Evolutionary conservation across 768 basidiomycete species (phyloP).

Genomic region (Agaricus subrufescens): DNA sequence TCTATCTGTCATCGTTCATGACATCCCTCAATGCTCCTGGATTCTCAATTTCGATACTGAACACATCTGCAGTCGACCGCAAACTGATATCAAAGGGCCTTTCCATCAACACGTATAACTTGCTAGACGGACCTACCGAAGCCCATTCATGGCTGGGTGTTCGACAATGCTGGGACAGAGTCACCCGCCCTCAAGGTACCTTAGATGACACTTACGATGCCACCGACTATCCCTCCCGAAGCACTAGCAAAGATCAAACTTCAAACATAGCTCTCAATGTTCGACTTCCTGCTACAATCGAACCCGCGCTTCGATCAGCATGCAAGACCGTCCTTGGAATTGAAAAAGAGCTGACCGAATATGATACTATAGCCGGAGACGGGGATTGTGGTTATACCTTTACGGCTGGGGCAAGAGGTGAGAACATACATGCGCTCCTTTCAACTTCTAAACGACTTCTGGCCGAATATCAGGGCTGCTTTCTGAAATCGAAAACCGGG

Average conservation of each 20-base stretch:
- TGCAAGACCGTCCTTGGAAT: slow-evolving; percentile 38
- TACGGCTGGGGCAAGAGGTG: slow-evolving; percentile 39
- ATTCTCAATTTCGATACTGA: slow-evolving; percentile 48
- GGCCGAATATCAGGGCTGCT: not conserved
- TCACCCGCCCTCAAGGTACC: not conserved
- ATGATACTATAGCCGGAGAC: slow-evolving; percentile 59
- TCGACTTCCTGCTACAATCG: not conserved
- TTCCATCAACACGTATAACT: slow-evolving; percentile 20
- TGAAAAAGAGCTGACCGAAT: slow-evolving; percentile 49
- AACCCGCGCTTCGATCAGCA: slow-evolving; percentile 28
- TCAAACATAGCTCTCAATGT: not conserved
- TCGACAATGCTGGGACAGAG: slow-evolving; percentile 22
- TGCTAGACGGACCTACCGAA: slow-evolving; percentile 40
- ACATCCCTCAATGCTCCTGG: slow-evolving; percentile 60
- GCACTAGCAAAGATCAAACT: too few species aligned
- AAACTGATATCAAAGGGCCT: not conserved
- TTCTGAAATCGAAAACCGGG: not conserved
- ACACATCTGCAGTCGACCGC: slow-evolving; percentile 30
- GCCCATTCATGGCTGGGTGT: slow-evolving; percentile 37
- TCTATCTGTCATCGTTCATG: slow-evolving; percentile 50
- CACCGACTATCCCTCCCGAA: not conserved
- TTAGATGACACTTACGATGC: not conserved
- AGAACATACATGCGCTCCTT: not conserved
- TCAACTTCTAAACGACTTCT: not conserved
- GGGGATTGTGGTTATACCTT: slow-evolving; percentile 63